Percentiles rank a stretch among this genome's conserved stretches.
Conservation (phyloP, 2,329 filamentous ascomycete species). For the Ophiostoma australiae region DNA sequence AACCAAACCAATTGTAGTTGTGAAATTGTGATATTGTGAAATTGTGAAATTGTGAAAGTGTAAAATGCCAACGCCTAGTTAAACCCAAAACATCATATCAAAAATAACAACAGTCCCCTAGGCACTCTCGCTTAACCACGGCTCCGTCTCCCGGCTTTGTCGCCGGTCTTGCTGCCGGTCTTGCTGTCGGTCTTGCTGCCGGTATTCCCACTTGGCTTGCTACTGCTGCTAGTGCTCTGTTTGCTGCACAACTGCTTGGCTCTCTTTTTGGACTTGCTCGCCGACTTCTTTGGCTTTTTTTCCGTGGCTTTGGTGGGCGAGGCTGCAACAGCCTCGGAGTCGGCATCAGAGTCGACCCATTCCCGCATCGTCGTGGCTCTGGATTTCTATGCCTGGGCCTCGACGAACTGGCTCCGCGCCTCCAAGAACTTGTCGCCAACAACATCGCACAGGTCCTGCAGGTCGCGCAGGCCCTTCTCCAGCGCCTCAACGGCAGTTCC, state of each 20-base stretch:
- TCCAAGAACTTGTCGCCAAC: slow-evolving; percentile 83
- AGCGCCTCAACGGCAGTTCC: slow-evolving; percentile 78
- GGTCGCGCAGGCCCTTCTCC: slow-evolving; percentile 81
- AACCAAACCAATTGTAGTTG: background rate
- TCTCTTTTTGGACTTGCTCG: background rate
- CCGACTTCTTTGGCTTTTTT: background rate
- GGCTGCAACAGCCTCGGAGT: background rate
- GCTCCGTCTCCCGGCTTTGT: background rate
- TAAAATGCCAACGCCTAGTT: slow-evolving; percentile 9
- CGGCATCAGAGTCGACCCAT: background rate
- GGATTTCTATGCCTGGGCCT: slow-evolving; percentile 11
- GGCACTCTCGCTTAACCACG: background rate
- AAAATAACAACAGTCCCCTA: background rate
- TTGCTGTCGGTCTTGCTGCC: background rate
- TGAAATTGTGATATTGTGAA: background rate
- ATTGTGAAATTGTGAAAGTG: background rate
- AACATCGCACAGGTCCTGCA: slow-evolving; percentile 89
- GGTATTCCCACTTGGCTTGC: background rate
- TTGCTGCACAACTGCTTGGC: background rate
- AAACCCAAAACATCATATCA: background rate
- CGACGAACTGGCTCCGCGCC: slow-evolving; percentile 56
- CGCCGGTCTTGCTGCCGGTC: background rate
- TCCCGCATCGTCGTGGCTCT: slow-evolving; percentile 17
- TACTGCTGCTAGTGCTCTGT: background rate
- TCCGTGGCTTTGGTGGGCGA: background rate